These are phyloP conservation scores for Lichtheimia ornata DNA, from an alignment of 371 early-diverging fungal genomes.

Conservation along the genomic window DNA sequence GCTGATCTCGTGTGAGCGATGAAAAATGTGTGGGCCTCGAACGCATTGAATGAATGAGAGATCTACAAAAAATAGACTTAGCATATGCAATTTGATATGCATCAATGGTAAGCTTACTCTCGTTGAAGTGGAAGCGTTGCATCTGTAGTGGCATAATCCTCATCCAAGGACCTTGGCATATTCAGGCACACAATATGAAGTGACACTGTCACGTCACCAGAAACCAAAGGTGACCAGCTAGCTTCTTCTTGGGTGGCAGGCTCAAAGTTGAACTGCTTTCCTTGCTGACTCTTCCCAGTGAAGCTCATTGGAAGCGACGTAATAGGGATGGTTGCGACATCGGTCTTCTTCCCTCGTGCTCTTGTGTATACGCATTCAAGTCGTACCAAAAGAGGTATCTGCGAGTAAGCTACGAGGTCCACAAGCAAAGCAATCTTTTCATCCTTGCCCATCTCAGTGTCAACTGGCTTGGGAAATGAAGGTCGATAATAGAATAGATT, in stretches of 20 bases:
- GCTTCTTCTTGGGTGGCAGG: slow-evolving; percentile 36
- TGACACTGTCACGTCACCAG: slow-evolving; percentile 56
- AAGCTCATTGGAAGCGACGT: slow-evolving; percentile 59
- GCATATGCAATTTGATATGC: not conserved
- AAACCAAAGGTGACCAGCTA: slow-evolving; percentile 53
- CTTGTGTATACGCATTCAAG: slow-evolving; percentile 64
- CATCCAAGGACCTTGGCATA: slow-evolving; percentile 46
- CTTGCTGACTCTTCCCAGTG: slow-evolving; percentile 27
- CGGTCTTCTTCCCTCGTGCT: slow-evolving; percentile 24
- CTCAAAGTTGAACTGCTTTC: slow-evolving; percentile 47
- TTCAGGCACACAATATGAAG: slow-evolving; percentile 66
- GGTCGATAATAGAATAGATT: slow-evolving; percentile 74
- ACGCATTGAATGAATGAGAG: slow-evolving; percentile 30
- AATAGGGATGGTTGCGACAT: slow-evolving; percentile 47
- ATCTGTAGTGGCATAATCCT: slow-evolving; percentile 17
- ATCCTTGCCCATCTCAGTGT: slow-evolving; percentile 11
- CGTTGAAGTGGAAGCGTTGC: slow-evolving; percentile 12
- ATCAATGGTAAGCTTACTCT: slow-evolving; percentile 10
- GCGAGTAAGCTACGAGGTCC: slow-evolving; percentile 52
- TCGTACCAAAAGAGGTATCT: slow-evolving; percentile 58
- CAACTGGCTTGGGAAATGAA: slow-evolving; percentile 17
- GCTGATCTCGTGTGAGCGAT: slow-evolving; percentile 54
- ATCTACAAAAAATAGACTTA: slow-evolving; percentile 10
- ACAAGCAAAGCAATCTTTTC: slow-evolving; percentile 45
- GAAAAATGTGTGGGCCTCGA: slow-evolving; percentile 46